These are phyloP conservation scores for Ceratocystis variospora DNA, from an alignment of 2,329 filamentous ascomycete genomes.

Conservation along the genomic window DNA sequence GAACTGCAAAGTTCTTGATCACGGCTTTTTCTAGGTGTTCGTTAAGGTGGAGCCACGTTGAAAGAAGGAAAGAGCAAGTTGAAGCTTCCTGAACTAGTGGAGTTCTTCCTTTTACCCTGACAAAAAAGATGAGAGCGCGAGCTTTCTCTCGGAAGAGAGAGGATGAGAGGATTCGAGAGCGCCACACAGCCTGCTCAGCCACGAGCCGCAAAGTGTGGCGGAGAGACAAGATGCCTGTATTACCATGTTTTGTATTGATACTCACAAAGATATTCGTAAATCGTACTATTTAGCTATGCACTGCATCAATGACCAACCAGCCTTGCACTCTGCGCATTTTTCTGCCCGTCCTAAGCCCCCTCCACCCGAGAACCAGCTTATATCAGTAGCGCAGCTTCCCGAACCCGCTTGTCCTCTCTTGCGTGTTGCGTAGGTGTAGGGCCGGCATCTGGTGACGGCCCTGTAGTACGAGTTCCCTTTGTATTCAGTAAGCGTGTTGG, in stretches of 20 bases:
- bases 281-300: neutral
- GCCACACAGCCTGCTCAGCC: neutral
- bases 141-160: neutral
- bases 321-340: too few species aligned
- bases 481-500: neutral
- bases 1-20: too few species aligned
- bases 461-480: neutral
- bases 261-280: neutral
- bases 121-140: neutral
- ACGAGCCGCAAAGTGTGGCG: neutral
- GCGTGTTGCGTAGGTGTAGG: neutral
- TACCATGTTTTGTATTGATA: slow-evolving; percentile 4
- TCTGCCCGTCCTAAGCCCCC: too few species aligned
- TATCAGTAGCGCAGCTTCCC: neutral
- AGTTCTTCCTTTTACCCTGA: neutral
- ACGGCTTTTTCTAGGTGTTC: too few species aligned
- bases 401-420: neutral
- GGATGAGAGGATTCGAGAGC: neutral
- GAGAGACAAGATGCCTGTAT: neutral
- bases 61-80: neutral
- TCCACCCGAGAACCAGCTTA: neutral
- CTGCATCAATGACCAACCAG: too few species aligned
- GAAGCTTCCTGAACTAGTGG: slow-evolving; percentile 3
- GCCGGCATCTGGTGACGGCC: neutral
- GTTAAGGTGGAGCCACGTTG: too few species aligned